These are phyloP conservation scores for Aspergillus ellipticus DNA, from an alignment of 495 filamentous ascomycete species.

Conservation along the genomic window DNA sequence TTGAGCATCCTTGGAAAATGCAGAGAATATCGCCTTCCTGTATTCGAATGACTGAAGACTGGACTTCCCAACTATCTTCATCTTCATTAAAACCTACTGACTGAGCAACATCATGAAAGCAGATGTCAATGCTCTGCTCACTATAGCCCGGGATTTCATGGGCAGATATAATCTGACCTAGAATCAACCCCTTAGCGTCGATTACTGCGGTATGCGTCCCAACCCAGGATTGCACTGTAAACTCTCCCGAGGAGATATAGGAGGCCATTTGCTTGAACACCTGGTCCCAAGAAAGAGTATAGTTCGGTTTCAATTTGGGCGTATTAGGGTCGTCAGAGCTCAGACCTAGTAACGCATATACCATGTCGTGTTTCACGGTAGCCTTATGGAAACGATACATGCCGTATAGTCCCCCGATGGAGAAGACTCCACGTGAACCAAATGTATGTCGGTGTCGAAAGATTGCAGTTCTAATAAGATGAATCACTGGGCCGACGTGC, in stretches of 20 bases:
- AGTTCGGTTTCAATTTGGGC: conserved; percentile 15
- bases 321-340: conserved; percentile 18
- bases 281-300: conserved; percentile 16
- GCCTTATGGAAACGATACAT: conserved; percentile 31
- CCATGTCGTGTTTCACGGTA: conserved; percentile 27
- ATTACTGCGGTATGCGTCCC: conserved; percentile 17
- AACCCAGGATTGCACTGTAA: conserved; percentile 17
- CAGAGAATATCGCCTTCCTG: conserved; percentile 2
- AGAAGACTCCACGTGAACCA: conserved; percentile 12
- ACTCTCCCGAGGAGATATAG: conserved; percentile 14
- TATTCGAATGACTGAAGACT: neutral
- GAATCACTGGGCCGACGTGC: conserved; percentile 17
- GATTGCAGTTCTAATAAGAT: conserved; percentile 24
- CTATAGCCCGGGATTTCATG: neutral
- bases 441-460: conserved; percentile 19
- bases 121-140: neutral
- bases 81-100: neutral
- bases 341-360: conserved; percentile 37
- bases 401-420: conserved; percentile 28
- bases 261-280: conserved; percentile 15
- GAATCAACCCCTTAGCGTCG: conserved; percentile 13
- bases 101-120: neutral
- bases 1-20: neutral
- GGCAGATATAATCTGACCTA: neutral
- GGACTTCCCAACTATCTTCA: neutral